Evolutionary conservation across 148 eudicot species (phyloP), one percentile per base, ranked within the genome.

Genomic region (Selenicereus undatus): DNA sequence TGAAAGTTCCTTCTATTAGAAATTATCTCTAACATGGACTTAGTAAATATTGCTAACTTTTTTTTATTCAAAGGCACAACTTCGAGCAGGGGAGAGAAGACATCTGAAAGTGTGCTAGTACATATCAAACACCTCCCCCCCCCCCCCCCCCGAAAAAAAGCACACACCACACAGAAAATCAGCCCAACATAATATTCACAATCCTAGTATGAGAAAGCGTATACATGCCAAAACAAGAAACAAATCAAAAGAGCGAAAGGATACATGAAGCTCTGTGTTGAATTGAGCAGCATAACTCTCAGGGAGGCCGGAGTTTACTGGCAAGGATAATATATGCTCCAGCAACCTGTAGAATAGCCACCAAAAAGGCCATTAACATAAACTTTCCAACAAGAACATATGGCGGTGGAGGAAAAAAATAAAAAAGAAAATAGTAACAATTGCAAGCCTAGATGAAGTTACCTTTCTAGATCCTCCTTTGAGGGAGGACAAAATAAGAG

Each of bases 401-500:
- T 56, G 24, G 52, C 2, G 3, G 75, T 64, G 64, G 26, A 76
- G 22, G 54, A 0, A 60, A 21, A 21, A 71, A 42, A 8, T 78
- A 16, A 54, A 3, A 71, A 21, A 21, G 76, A 42, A 8, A 80
- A 27, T 74, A 73, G 66, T 43, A 79, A 13, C 58, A 60, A 71
- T 30, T 45, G 13, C 58, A 39, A 43, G 60, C 69, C 32, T 36
- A 14, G 70, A 58, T 62, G 11, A 66, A 82, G 76, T 74, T 65
- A 93, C 99, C 90, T 86, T 43, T 86, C 89, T 50, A 89, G 71
- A 66, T 93, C 99, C 74, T 92, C 97, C 78, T 89, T 88, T 71
- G 93, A 87, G 9, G 94, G 97, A 86, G 98, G 93, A 84, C 88
- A 91, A 81, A 96, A 96, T 83, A 93, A 88, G 73, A 93, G 84